Evolutionary conservation across 306 rosid genomes (phyloP).

Genomic region (Ziziphus jujuba): DNA sequence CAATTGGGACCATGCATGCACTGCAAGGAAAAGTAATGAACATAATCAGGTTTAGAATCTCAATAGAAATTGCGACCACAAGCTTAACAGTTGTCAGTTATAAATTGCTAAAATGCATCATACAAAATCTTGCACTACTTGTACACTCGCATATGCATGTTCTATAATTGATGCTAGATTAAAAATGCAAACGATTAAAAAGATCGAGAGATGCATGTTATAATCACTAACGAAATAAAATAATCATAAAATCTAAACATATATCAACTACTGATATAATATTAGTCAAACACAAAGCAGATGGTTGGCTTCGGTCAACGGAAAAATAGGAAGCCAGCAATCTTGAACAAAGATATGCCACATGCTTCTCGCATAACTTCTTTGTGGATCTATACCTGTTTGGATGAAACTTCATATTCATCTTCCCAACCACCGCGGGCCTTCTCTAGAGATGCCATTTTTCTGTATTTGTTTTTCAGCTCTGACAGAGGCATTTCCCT

Average conservation of each 20-base stretch:
- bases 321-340: neutral
- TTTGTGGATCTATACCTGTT: constrained; percentile 62
- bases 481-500: constrained; percentile 96
- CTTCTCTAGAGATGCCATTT: constrained; percentile 75
- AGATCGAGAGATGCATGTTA: neutral
- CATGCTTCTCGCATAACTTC: constrained; percentile 14
- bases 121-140: too few relatives aligned
- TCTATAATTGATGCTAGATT: neutral
- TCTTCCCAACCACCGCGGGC: constrained; percentile 91
- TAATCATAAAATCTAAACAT: neutral
- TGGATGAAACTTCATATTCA: constrained; percentile 87
- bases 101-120: too few relatives aligned
- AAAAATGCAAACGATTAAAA: neutral
- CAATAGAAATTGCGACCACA: too few relatives aligned
- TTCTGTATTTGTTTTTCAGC: constrained; percentile 79
- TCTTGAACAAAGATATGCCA: neutral
- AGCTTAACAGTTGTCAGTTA: too few relatives aligned
- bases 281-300: constrained; percentile 4
- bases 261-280: too few relatives aligned
- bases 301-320: too few relatives aligned
- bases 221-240: neutral
- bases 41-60: neutral
- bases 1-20: constrained; percentile 99
- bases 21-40: constrained; percentile 43
- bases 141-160: neutral